Percentiles rank a stretch among this genome's conserved stretches.
These are phyloP conservation scores for Boechera retrofracta DNA, from an alignment of 345 rosid species.

Conservation along the genomic window DNA sequence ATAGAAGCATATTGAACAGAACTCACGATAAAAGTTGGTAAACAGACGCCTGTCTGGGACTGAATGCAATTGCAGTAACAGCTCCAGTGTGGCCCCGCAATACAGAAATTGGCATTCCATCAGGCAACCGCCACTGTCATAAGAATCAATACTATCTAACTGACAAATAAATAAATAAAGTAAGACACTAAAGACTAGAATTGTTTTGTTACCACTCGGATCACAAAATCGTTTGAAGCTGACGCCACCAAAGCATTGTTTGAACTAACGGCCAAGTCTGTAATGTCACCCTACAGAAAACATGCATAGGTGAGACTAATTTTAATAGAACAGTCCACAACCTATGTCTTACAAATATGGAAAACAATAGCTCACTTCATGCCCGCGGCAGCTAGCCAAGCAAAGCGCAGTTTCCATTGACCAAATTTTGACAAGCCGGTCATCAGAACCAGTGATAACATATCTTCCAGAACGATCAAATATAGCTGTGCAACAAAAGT, in stretches of 20 bases:
- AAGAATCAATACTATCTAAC: conserved; percentile 39
- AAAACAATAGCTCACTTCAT: conserved; percentile 73
- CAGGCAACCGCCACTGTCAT: conserved; percentile 96
- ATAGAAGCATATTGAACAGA: conserved; percentile 37
- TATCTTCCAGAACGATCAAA: conserved; percentile 96
- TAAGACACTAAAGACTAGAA: conserved; percentile 29
- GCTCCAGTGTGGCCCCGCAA: conserved; percentile 94
- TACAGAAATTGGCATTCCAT: conserved; percentile 93
- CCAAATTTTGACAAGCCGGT: conserved; percentile 99
- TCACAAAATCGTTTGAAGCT: conserved; percentile 95
- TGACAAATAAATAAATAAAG: conserved; percentile 26
- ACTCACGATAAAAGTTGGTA: conserved; percentile 98
- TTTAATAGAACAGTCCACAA: conserved; percentile 31
- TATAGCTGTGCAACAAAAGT: conserved; percentile 61
- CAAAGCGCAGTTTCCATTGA: conserved; percentile 99
- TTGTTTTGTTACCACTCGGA: conserved; percentile 83
- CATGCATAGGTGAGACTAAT: conserved; percentile 32
- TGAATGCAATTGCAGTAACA: conserved; percentile 98
- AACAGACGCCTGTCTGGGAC: conserved; percentile 79
- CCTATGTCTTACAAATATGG: conserved; percentile 30
- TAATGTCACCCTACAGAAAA: conserved; percentile 85
- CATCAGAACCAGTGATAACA: conserved; percentile 97
- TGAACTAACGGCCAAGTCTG: conserved; percentile 96
- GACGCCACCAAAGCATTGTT: conserved; percentile 96
- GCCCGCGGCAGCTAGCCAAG: conserved; percentile 99